These are phyloP conservation scores for Malassezia yamatoensis DNA, from an alignment of 1,284 basidiomycete genomes.

Conservation along the genomic window DNA sequence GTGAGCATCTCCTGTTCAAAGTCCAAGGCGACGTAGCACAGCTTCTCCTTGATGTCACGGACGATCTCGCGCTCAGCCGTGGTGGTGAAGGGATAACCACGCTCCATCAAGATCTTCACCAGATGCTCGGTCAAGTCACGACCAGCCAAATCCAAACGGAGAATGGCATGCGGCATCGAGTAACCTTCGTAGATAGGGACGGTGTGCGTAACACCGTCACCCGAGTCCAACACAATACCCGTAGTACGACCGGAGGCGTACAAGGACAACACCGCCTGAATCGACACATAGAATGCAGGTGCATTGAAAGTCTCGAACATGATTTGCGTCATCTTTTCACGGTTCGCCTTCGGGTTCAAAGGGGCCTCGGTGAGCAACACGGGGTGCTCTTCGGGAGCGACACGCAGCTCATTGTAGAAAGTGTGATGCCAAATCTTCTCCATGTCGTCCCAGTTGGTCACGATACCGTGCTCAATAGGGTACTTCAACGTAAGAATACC, in stretches of 20 bases:
- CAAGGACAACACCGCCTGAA: conserved; percentile 82
- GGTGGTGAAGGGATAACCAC: conserved; percentile 85
- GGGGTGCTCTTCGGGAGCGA: conserved; percentile 71
- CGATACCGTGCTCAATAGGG: conserved; percentile 58
- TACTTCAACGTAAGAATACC: conserved; percentile 79
- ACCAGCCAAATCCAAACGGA: conserved; percentile 86
- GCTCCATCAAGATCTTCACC: conserved; percentile 84
- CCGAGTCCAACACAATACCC: conserved; percentile 86
- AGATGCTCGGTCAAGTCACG: conserved; percentile 84
- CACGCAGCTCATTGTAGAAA: conserved; percentile 53
- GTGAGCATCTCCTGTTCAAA: conserved; percentile 93
- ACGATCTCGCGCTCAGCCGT: conserved; percentile 91
- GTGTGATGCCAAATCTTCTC: conserved; percentile 48
- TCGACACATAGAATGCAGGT: conserved; percentile 83
- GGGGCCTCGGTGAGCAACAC: conserved; percentile 87
- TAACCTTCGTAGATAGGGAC: conserved; percentile 94
- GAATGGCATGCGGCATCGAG: conserved; percentile 85
- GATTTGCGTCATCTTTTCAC: conserved; percentile 95
- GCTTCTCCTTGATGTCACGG: conserved; percentile 95
- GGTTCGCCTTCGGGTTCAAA: conserved; percentile 85
- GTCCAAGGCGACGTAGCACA: conserved; percentile 92
- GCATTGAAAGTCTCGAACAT: conserved; percentile 96
- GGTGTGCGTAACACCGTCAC: conserved; percentile 86
- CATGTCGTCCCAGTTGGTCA: conserved; percentile 71
- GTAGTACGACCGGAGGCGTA: conserved; percentile 86